These are phyloP conservation scores for Hypoxylon sp. DNA, from an alignment of 2,329 filamentous ascomycete genomes.

Conservation along the genomic window DNA sequence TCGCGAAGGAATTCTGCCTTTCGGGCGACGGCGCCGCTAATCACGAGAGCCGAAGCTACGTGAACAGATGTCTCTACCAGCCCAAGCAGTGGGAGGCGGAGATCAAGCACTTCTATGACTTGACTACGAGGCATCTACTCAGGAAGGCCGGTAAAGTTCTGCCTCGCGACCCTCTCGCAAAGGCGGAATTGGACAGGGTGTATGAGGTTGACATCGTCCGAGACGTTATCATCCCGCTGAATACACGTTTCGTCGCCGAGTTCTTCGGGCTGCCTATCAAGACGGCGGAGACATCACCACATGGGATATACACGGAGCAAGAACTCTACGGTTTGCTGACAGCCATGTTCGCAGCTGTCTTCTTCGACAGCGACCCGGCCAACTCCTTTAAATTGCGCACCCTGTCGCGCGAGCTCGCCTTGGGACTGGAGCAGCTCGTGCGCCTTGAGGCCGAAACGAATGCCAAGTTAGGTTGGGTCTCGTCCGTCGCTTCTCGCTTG, in stretches of 20 bases:
- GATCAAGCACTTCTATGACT: slow-evolving; percentile 67
- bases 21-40: slow-evolving; percentile 57
- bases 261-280: slow-evolving; percentile 67
- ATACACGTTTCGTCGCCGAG: slow-evolving; percentile 66
- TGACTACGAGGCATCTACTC: slow-evolving; percentile 64
- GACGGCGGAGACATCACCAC: slow-evolving; percentile 59
- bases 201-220: slow-evolving; percentile 69
- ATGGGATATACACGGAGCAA: slow-evolving; percentile 66
- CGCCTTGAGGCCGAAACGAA: slow-evolving; percentile 63
- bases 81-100: slow-evolving; percentile 65
- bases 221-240: slow-evolving; percentile 63
- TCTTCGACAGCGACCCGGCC: slow-evolving; percentile 67
- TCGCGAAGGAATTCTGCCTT: slow-evolving; percentile 62
- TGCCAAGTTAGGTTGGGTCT: slow-evolving; percentile 60
- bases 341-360: slow-evolving; percentile 67
- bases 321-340: slow-evolving; percentile 68
- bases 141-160: slow-evolving; percentile 52
- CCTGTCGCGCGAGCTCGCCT: slow-evolving; percentile 61
- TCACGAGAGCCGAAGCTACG: slow-evolving; percentile 54
- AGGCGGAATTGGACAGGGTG: slow-evolving; percentile 50
- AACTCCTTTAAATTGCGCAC: slow-evolving; percentile 68
- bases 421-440: slow-evolving; percentile 64
- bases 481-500: slow-evolving; percentile 54
- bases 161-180: slow-evolving; percentile 12
- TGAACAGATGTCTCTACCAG: slow-evolving; percentile 62